phyloP scores from a whole-genome alignment of 257 asterid genomes.

The Ligustrum vulgare region DNA sequence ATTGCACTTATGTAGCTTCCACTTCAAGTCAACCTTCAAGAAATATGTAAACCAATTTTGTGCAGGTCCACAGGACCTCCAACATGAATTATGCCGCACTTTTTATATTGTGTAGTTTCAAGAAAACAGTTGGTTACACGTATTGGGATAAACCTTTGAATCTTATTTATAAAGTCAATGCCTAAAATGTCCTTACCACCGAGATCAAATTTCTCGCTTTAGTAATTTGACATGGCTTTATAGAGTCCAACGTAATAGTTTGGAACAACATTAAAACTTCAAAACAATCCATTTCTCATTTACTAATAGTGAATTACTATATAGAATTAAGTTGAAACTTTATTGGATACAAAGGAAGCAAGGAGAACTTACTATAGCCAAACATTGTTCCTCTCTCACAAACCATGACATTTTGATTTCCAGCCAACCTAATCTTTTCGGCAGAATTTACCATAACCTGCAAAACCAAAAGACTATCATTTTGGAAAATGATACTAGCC shows the following conservation, averaged over 20 bases:
- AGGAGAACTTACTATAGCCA: conserved; percentile 74
- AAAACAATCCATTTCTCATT: not conserved
- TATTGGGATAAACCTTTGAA: not conserved
- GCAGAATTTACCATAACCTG: conserved; percentile 95
- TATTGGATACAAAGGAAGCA: conserved; percentile 7
- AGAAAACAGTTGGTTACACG: not conserved
- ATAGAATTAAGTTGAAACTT: not conserved
- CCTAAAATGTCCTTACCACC: not conserved
- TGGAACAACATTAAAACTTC: not conserved
- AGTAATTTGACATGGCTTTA: not conserved
- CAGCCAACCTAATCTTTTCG: conserved; percentile 90
- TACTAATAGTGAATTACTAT: not conserved
- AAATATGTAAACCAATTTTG: not conserved
- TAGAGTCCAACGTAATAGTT: not conserved
- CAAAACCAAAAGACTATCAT: conserved; percentile 22
- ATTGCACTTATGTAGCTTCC: not conserved
- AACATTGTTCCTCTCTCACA: conserved; percentile 99
- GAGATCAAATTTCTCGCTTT: not conserved
- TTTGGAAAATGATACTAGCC: not conserved
- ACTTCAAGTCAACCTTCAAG: not conserved
- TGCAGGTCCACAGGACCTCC: conserved; percentile 13
- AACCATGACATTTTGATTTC: conserved; percentile 95
- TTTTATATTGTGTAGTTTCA: not conserved
- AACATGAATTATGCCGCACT: not conserved
- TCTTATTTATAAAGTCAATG: not conserved